Conservation (phyloP, 352 stramenopile species). For the Globisporangium paroecandrum region DNA sequence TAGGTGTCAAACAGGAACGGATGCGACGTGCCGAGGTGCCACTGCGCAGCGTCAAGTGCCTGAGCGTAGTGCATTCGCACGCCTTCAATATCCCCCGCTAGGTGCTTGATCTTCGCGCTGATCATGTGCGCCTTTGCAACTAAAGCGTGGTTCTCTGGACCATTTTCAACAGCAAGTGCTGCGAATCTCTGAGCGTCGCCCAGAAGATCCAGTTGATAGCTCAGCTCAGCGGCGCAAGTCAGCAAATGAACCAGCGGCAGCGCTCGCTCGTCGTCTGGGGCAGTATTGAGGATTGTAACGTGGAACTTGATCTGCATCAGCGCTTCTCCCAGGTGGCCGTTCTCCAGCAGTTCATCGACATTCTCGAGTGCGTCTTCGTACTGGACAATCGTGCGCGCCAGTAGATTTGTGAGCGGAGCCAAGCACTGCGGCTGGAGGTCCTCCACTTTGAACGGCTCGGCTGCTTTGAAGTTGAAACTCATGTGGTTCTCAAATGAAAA, state of each 20-base stretch:
- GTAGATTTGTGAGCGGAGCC: slow-evolving; percentile 21
- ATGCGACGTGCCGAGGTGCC: slow-evolving; percentile 39
- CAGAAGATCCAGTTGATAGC: slow-evolving; percentile 14
- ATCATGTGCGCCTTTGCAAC: slow-evolving; percentile 26
- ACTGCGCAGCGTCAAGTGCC: slow-evolving; percentile 33
- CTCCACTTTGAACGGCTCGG: slow-evolving; percentile 22
- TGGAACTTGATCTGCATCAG: slow-evolving; percentile 39
- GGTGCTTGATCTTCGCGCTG: slow-evolving; percentile 29
- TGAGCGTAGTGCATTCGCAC: slow-evolving; percentile 24
- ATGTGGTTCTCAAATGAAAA: slow-evolving; percentile 26
- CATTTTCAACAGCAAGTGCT: slow-evolving; percentile 35
- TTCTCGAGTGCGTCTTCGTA: slow-evolving; percentile 28
- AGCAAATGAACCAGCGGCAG: slow-evolving; percentile 36
- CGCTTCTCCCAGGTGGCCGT: slow-evolving; percentile 22
- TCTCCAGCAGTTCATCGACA: slow-evolving; percentile 22
- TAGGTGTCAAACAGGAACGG: slow-evolving; percentile 39
- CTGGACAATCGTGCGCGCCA: slow-evolving; percentile 22
- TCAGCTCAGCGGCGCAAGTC: slow-evolving; percentile 36
- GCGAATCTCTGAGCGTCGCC: slow-evolving; percentile 28
- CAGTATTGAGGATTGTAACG: slow-evolving; percentile 33
- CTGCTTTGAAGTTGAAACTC: slow-evolving; percentile 36
- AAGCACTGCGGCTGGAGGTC: slow-evolving; percentile 15
- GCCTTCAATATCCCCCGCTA: slow-evolving; percentile 20
- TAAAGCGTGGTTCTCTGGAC: slow-evolving; percentile 24
- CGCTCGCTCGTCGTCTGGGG: slow-evolving; percentile 29